Base-by-base conservation (phyloP, 345 rosid genomes). In the Ceriops zippeliana region DNA sequence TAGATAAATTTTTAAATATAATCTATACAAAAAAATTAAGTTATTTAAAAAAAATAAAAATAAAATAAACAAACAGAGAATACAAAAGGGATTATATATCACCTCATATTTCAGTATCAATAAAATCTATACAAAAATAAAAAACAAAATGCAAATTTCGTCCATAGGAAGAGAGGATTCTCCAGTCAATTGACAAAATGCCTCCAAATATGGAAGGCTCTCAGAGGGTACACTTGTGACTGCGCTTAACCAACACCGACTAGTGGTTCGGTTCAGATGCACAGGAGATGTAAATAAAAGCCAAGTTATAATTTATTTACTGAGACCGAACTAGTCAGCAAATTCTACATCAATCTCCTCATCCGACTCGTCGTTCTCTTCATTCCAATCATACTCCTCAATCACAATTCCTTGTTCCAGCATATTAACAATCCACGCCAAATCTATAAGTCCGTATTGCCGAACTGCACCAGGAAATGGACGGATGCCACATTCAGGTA, bases 351-450 rank as follows among this genome's bases (percentile, higher is more conserved):
- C 85, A 34, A 75, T 63, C 37, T 83, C 84, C 9, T 80, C 91
- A 54, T 78, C 86, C n/a, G 73, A 77, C 3, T 79, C 90, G 19
- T 80, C 77, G 13, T 79, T 85, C 21, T 72, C 85, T n/a, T 73
- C 89, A 52, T 71, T 81, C 85, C 82, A 70, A 31, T 65, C 83
- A 70, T 69, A 63, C n/a, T 80, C 85, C 67, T 61, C 84, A 0
- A 71, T 76, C 6, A 74, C 79, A 0, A 61, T 77, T 21, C 74
- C 86, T 61, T 80, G 73, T 58, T 83, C 86, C 67, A 84, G 72
- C 58, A 85, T 34, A 73, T 83, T 77, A 75, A 87, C 66, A 21
- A 86, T 71, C 79, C 70, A 85, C 78, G 82, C 86, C 72, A 83
- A 78, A 59, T 86, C 76, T 76, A 80, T 68, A 32, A 63, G 75